Base-by-base conservation (phyloP, 768 basidiomycete species). In the Termitomyces bulborhizus region DNA sequence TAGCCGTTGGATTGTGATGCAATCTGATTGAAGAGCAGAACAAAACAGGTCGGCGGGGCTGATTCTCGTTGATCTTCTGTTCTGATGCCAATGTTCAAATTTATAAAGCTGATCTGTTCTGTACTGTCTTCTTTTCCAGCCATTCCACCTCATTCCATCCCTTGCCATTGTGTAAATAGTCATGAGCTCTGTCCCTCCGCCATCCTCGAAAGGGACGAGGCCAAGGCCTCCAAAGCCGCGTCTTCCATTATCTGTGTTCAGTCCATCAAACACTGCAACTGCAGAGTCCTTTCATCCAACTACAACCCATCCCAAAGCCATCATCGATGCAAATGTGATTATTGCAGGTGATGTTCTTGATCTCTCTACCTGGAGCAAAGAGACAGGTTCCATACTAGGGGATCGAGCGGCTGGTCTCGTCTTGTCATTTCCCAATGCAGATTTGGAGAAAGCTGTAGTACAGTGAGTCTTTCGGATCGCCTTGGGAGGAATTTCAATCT, bases 211-310 rank as follows among this genome's bases (percentile, higher is more conserved):
- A 29, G 72, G 75, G 42, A 69, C 77, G 53, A 69, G 70, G 16
- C 62, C 69, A 12, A 80, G 84, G 60, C 83, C 85, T 63, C 73
- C 80, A 21, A 80, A 84, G 4, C 91, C 90, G 7, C 79, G 76
- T 45, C 81, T 93, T 12, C 89, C 90, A 0, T 67, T 84, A 26
- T 90, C 89, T 11, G 90, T 83, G 0, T 93, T 93, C 67, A 80
- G 76, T 27, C 82, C 88, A 0, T 86, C 87, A 26, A 86, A 79
- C 69, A 76, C 85, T 4, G 83, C 84, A 51, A 79, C 82, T 0
- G 78, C 77, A 18, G 88, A 90, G 44, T 71, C 72, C 1, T 90
- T 90, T 65, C 86, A 84, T 55, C 88, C 90, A 2, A 84, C 77
- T 62, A 73, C 81, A 15, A 73, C 88, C 50, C 76, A 83, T 62